Evolutionary conservation across 2,329 filamentous ascomycete genomes (phyloP), one percentile per base, ranked within the genome.

Genomic region (Paecilomyces niveus): DNA sequence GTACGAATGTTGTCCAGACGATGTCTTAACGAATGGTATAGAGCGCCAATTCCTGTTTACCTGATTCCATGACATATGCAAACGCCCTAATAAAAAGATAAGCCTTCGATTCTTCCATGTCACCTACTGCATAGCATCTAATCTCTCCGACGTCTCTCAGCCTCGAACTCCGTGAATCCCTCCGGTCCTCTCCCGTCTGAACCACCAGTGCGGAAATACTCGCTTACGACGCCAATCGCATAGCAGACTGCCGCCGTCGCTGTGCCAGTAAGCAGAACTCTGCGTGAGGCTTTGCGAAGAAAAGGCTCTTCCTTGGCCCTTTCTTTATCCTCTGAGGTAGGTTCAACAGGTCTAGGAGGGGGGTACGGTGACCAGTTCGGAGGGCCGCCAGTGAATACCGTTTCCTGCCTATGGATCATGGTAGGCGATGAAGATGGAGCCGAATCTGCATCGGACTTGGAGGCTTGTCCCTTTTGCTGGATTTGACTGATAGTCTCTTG

Each of bases 121-220:
- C 3, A 13, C 21, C 50, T 3, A 21, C 50, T 3, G 21, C 50
- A 13, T 52, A 6, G 6, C 9, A 29, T 52, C 7, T 45, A 45
- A 15, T 67, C 64, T 54, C 59, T 62, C 24, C 63, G 67, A 24
- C 68, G 65, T 49, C 72, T 64, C 45, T 74, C 74, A 31, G 69
- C 70, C 59, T 74, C 73, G 61, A 74, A 74, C 6, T 59, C 68
- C 8, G 73, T 76, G 54, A 77, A 76, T 1, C 65, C 74, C 55
- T 74, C 69, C 22, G 73, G 69, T 1, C 74, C 73, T 51, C 61
- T 59, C 11, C 74, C 74, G 53, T 76, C 73, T 45, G 67, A 45
- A 0, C 74, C 74, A 5, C 74, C 74, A 11, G 74, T 76, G 26
- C 74, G 68, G 62, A 77, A 76, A 61, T 73, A 77, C 61, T 78